Base-by-base conservation (phyloP, 441 rosid genomes). In the Melastoma candidum region DNA sequence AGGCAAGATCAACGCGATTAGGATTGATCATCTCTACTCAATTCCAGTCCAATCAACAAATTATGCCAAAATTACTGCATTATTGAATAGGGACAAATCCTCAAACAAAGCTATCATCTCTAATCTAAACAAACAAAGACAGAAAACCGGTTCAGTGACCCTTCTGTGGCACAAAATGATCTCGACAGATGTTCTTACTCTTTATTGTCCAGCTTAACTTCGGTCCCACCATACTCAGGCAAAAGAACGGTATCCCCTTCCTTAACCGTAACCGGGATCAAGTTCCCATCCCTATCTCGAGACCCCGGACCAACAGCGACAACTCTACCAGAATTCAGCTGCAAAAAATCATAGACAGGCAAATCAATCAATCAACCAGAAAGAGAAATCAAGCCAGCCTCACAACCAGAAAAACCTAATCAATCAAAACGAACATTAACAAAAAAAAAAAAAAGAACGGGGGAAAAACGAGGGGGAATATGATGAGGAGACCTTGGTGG, bases 191-290 rank as follows among this genome's bases (percentile, higher is more conserved):
- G 8, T 36, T 36, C 69, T 48, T 68, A 79, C 89, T 79, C 77
- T 57, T 75, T 75, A 49, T 82, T 83, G 29, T 78, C 89, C 17
- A 82, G 85, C 73, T 79, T 79, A 53, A 82, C 83, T 57, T 77
- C 74, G 2, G 83, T 77, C 26, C 89, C 85, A 0, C 79, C 82
- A 56, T 74, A 79, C 49, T 79, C 82, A 0, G 83, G 77, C 59
- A 82, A 73, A 69, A 82, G 89, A 68, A 82, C 89, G 13, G 77
- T 73, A 60, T 82, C 89, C 7, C 85, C 89, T 77, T 82, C 89
- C 72, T 82, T 77, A 1, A 82, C 78, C 4, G 57, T 55, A 3
- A 82, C 78, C 1, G 89, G 83, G 49, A 77, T 77, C 58, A 57
- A 63, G 4, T 77, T 77, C 53, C 85, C 89, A 39, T 75, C 78